A percentile compares a stretch with the other conserved stretches of the same genome.
Conservation (phyloP, 108 stramenopile species). For the Epithemia pelagica region DNA sequence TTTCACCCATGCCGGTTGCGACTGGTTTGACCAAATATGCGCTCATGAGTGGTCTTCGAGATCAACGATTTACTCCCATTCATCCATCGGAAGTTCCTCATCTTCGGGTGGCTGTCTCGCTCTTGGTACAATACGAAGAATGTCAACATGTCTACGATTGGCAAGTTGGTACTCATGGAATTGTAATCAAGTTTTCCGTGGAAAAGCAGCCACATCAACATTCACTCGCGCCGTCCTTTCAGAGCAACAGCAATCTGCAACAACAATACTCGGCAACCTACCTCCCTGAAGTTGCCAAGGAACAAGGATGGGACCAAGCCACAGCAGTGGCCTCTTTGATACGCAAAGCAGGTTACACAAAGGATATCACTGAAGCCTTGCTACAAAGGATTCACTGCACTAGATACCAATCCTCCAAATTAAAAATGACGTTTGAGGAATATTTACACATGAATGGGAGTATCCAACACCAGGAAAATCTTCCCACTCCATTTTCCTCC, state of each 20-base stretch:
- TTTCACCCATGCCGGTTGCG: constrained; percentile 36
- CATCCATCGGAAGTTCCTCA: constrained; percentile 32
- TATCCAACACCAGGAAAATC: constrained; percentile 11
- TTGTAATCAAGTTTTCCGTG: constrained; percentile 49
- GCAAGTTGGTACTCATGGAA: constrained; percentile 72
- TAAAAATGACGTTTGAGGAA: constrained; percentile 42
- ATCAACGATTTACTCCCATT: constrained; percentile 65
- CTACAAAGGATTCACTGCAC: constrained; percentile 48
- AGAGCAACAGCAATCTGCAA: not conserved
- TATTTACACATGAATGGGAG: constrained; percentile 22
- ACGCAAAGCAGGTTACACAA: constrained; percentile 66
- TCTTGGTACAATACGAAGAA: constrained; percentile 64
- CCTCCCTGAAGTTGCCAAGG: constrained; percentile 68
- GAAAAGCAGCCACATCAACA: not conserved
- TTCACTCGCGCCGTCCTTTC: not conserved
- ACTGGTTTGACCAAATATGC: constrained; percentile 61
- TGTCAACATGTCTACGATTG: constrained; percentile 61
- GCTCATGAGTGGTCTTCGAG: constrained; percentile 50
- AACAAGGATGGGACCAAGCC: constrained; percentile 57
- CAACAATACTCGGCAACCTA: constrained; percentile 11
- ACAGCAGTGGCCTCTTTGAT: constrained; percentile 46
- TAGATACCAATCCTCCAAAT: constrained; percentile 72
- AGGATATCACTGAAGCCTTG: constrained; percentile 28
- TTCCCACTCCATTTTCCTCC: too few relatives aligned
- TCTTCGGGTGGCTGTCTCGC: constrained; percentile 61